Evolutionary conservation across 2,329 filamentous ascomycete genomes (phyloP).

Genomic region (Hypoxylon sp.): DNA sequence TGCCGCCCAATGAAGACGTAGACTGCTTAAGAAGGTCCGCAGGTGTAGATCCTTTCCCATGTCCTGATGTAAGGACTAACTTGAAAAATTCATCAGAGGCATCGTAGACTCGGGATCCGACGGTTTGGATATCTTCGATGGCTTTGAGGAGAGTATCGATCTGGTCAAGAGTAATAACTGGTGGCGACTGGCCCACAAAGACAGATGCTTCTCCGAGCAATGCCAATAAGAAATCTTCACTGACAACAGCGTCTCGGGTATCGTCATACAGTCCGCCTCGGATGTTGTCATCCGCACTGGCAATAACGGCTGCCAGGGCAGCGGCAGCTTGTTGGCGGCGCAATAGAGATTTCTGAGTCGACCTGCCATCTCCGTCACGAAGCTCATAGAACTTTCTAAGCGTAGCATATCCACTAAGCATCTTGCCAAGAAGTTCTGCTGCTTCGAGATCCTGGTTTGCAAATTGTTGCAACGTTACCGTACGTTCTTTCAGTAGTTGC

Average conservation of each 20-base stretch:
- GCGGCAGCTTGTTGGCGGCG: constrained; percentile 78
- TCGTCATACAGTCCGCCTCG: constrained; percentile 91
- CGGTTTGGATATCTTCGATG: constrained; percentile 78
- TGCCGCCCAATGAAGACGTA: constrained; percentile 63
- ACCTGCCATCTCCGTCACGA: constrained; percentile 73
- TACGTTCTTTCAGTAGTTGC: constrained; percentile 79
- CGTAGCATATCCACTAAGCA: constrained; percentile 93
- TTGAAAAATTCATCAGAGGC: constrained; percentile 85
- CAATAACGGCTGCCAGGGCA: constrained; percentile 85
- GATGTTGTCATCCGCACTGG: constrained; percentile 90
- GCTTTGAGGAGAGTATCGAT: constrained; percentile 76
- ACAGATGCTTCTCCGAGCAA: constrained; percentile 87
- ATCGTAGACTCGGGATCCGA: constrained; percentile 78
- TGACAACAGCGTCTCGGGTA: constrained; percentile 84
- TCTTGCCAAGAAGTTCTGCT: constrained; percentile 84
- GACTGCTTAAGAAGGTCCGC: constrained; percentile 74
- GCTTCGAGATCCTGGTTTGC: constrained; percentile 84
- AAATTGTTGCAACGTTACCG: constrained; percentile 78
- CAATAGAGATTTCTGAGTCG: constrained; percentile 65
- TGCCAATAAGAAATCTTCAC: constrained; percentile 87
- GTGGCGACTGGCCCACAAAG: constrained; percentile 73
- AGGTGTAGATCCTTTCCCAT: constrained; percentile 75
- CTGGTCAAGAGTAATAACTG: constrained; percentile 77
- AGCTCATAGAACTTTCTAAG: constrained; percentile 91
- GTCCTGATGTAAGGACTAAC: constrained; percentile 79